phyloP scores from a whole-genome alignment of 805 yeast species.

The Barnettozyma salicaria region DNA sequence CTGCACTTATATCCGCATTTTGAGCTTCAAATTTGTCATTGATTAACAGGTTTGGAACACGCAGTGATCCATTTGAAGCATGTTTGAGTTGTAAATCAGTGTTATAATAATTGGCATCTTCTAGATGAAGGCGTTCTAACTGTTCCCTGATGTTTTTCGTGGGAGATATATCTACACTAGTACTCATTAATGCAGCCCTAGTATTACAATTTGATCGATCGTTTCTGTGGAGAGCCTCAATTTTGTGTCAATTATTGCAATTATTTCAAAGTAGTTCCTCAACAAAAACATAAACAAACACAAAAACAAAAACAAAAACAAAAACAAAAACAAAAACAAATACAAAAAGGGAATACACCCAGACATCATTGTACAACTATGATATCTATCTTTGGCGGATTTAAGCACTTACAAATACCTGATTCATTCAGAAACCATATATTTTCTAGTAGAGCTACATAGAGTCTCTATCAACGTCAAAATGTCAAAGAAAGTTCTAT shows the following conservation, averaged over 20 bases:
- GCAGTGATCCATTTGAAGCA: constrained; percentile 3
- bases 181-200: background rate
- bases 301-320: too few species aligned
- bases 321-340: too few species aligned
- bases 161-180: constrained; percentile 5
- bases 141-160: constrained; percentile 7
- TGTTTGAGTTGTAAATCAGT: background rate
- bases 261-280: too few species aligned
- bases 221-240: background rate
- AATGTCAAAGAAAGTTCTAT: constrained; percentile 50
- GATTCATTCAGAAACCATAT: too few species aligned
- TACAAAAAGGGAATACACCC: too few species aligned
- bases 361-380: background rate
- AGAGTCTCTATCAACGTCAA: background rate
- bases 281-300: too few species aligned
- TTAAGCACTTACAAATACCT: background rate
- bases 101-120: background rate
- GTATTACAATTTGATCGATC: background rate
- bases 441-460: too few species aligned
- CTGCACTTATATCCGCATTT: constrained; percentile 1
- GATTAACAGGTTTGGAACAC: constrained; percentile 1
- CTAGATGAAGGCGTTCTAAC: constrained; percentile 4
- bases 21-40: constrained; percentile 4
- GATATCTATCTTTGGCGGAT: background rate
- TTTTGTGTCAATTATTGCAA: too few species aligned